These are phyloP conservation scores for Begonia masoniana DNA, from an alignment of 306 rosid species.

Conservation along the genomic window DNA sequence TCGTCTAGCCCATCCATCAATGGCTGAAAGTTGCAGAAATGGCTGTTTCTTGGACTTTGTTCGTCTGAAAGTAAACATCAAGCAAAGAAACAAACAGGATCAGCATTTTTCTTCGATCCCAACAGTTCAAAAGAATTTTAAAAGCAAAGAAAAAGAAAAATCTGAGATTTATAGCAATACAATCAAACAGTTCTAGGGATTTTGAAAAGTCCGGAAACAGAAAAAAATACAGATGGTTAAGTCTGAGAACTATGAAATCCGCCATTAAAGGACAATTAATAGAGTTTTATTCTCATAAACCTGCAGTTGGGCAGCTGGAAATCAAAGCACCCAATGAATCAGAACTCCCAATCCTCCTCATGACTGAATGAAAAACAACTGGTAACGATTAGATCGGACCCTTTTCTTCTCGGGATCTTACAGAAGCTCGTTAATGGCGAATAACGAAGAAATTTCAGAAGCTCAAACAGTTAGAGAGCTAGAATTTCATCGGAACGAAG, in stretches of 20 bases:
- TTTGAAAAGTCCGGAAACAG: too few relatives aligned
- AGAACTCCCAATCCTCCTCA: not conserved
- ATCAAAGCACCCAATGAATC: not conserved
- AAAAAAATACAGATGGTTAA: too few relatives aligned
- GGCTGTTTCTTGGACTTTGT: not conserved
- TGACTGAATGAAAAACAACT: not conserved
- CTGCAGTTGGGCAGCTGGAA: constrained; percentile 1
- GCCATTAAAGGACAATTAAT: too few relatives aligned
- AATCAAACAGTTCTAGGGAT: too few relatives aligned
- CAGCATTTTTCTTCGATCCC: too few relatives aligned
- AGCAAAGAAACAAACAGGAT: not conserved
- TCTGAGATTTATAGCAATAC: too few relatives aligned
- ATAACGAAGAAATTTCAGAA: not conserved
- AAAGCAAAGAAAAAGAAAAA: too few relatives aligned
- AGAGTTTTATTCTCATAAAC: not conserved
- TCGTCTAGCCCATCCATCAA: constrained; percentile 24
- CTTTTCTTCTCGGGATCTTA: not conserved
- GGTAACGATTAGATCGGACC: not conserved
- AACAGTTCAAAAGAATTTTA: too few relatives aligned
- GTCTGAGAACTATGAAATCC: too few relatives aligned
- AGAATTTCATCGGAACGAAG: too few relatives aligned
- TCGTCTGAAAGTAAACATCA: not conserved
- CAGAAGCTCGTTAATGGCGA: too few relatives aligned
- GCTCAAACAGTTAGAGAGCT: not conserved
- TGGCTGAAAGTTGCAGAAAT: not conserved